A percentile compares a stretch with the other conserved stretches of the same genome.
These are phyloP conservation scores for Madurella mycetomatis DNA, from an alignment of 2,329 filamentous ascomycete species.

Conservation along the genomic window DNA sequence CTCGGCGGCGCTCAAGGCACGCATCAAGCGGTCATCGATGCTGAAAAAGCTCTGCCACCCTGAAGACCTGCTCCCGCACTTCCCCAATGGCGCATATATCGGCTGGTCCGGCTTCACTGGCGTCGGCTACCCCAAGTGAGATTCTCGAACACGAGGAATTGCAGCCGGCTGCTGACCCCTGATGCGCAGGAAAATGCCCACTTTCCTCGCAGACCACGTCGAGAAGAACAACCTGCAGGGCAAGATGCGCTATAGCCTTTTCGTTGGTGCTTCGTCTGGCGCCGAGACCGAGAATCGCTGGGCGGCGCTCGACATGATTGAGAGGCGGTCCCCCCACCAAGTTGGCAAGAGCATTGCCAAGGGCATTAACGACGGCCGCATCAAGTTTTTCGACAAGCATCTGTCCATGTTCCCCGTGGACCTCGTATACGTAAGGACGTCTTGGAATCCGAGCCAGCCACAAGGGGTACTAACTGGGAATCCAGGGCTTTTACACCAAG, in stretches of 20 bases:
- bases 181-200: conserved; percentile 68
- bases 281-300: conserved; percentile 89
- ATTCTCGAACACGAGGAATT: background rate
- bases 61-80: conserved; percentile 74
- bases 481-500: conserved; percentile 74
- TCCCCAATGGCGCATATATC: conserved; percentile 80
- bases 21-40: conserved; percentile 70
- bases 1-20: conserved; percentile 70
- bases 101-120: conserved; percentile 91
- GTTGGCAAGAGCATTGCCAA: conserved; percentile 87
- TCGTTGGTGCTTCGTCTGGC: conserved; percentile 84
- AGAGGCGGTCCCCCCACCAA: conserved; percentile 78
- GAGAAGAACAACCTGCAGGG: conserved; percentile 82
- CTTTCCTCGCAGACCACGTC: conserved; percentile 80
- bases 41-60: conserved; percentile 75
- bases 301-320: conserved; percentile 87
- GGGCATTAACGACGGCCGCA: conserved; percentile 83
- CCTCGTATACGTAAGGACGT: conserved; percentile 63
- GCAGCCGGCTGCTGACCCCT: conserved; percentile 12
- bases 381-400: conserved; percentile 93
- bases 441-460: background rate
- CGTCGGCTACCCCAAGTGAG: conserved; percentile 79
- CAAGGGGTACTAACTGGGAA: conserved; percentile 10
- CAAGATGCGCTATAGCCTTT: conserved; percentile 78
- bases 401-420: conserved; percentile 88